These are phyloP conservation scores for Pestalotiopsis fici DNA, from an alignment of 2,329 filamentous ascomycete genomes.

Conservation along the genomic window DNA sequence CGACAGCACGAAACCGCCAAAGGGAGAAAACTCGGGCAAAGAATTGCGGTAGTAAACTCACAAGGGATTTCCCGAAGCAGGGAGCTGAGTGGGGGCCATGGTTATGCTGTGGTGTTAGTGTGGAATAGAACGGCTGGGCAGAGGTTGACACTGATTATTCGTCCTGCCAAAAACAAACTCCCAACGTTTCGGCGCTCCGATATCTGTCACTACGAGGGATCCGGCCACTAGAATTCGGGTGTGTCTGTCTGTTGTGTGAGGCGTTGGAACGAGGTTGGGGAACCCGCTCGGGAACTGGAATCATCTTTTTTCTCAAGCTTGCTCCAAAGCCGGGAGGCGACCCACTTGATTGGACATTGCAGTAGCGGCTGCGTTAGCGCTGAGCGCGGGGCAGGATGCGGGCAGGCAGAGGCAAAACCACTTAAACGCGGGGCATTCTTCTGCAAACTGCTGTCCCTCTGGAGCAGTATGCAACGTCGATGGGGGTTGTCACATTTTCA, in stretches of 20 bases:
- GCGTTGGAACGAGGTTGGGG: background rate
- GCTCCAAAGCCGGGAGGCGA: background rate
- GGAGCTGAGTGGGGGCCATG: slow-evolving; percentile 39
- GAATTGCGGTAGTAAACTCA: slow-evolving; percentile 26
- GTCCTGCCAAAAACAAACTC: background rate
- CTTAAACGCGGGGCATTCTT: background rate
- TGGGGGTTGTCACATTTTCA: background rate
- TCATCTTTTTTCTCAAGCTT: background rate
- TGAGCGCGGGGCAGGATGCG: background rate
- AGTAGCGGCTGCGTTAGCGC: background rate
- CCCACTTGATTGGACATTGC: background rate
- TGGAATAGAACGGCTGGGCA: no score
- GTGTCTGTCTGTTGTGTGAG: background rate
- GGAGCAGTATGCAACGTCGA: background rate
- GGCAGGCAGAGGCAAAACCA: background rate
- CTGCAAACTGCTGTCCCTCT: background rate
- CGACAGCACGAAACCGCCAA: background rate
- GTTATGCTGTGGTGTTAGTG: background rate
- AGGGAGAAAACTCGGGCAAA: background rate
- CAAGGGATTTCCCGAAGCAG: slow-evolving; percentile 44
- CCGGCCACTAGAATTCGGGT: background rate
- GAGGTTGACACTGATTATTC: no score
- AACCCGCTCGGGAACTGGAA: background rate
- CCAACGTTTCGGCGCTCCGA: background rate
- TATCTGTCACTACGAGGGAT: background rate